A percentile compares a stretch with the other conserved stretches of the same genome.
phyloP scores from a whole-genome alignment of 2,329 filamentous ascomycete genomes.

The Xylariaceae sp. region DNA sequence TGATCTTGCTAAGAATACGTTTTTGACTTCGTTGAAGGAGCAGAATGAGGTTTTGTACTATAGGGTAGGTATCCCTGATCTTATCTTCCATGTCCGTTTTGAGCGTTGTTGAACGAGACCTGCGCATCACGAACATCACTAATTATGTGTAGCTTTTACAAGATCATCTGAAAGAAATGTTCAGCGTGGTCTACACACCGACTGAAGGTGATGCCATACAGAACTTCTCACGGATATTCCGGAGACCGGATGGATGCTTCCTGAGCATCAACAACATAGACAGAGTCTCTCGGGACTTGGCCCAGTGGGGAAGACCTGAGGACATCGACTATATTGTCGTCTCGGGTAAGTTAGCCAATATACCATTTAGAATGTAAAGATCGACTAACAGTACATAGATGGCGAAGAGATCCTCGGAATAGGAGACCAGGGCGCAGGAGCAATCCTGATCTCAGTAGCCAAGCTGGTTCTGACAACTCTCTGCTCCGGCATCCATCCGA shows the following conservation, averaged over 20 bases:
- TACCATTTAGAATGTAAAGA: no score
- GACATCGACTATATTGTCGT: constrained; percentile 88
- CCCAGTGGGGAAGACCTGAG: constrained; percentile 62
- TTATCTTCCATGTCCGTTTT: not conserved
- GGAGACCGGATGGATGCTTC: constrained; percentile 75
- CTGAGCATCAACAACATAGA: constrained; percentile 67
- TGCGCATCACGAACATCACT: not conserved
- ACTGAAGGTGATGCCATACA: constrained; percentile 86
- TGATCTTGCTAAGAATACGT: constrained; percentile 78
- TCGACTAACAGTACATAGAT: constrained; percentile 34
- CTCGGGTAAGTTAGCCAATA: constrained; percentile 66
- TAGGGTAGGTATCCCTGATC: constrained; percentile 42
- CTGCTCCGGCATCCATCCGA: constrained; percentile 81
- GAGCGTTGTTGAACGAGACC: not conserved
- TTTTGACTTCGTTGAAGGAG: constrained; percentile 77
- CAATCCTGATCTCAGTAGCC: constrained; percentile 76
- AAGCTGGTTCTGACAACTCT: constrained; percentile 79
- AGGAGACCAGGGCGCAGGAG: constrained; percentile 82
- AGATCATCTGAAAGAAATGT: constrained; percentile 80
- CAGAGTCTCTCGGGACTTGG: constrained; percentile 59
- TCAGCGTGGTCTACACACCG: constrained; percentile 83
- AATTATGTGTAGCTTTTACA: constrained; percentile 54
- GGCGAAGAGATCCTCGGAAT: constrained; percentile 76
- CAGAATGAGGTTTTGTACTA: constrained; percentile 84
- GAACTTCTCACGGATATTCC: constrained; percentile 73